These are phyloP conservation scores for Phytophthora fragariaefolia DNA, from an alignment of 352 stramenopile genomes.

Conservation along the genomic window DNA sequence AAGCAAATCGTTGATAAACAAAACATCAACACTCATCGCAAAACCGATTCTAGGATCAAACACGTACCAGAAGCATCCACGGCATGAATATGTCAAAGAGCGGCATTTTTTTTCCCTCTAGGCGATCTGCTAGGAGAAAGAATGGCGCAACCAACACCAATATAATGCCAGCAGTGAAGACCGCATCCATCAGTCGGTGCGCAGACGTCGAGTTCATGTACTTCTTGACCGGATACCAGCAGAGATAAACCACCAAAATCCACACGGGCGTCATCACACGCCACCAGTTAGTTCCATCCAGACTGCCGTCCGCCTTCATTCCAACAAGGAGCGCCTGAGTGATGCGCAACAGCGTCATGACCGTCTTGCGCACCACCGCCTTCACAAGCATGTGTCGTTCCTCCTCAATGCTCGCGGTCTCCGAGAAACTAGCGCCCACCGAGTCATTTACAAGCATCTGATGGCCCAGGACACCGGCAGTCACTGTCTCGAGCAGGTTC, in stretches of 20 bases:
- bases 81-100: constrained; percentile 79
- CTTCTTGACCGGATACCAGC: constrained; percentile 54
- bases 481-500: constrained; percentile 69
- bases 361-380: constrained; percentile 40
- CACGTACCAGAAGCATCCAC: constrained; percentile 79
- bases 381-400: constrained; percentile 51
- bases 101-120: constrained; percentile 68
- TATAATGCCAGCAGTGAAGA: constrained; percentile 53
- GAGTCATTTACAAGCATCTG: constrained; percentile 63
- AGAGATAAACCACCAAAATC: constrained; percentile 64
- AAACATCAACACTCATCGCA: constrained; percentile 12
- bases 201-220: constrained; percentile 53
- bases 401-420: constrained; percentile 61
- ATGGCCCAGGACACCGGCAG: constrained; percentile 57
- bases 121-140: constrained; percentile 67
- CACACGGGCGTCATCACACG: constrained; percentile 75
- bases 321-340: constrained; percentile 60
- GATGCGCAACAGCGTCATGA: constrained; percentile 53
- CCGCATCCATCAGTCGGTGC: constrained; percentile 50
- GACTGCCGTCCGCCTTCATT: constrained; percentile 63
- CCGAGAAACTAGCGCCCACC: constrained; percentile 53
- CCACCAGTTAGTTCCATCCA: constrained; percentile 70
- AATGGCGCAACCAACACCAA: constrained; percentile 67
- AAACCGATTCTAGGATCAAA: background rate
- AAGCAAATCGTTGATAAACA: too few species aligned